These are phyloP conservation scores for Rossbeevera mucosa DNA, from an alignment of 768 basidiomycete genomes.

Conservation along the genomic window DNA sequence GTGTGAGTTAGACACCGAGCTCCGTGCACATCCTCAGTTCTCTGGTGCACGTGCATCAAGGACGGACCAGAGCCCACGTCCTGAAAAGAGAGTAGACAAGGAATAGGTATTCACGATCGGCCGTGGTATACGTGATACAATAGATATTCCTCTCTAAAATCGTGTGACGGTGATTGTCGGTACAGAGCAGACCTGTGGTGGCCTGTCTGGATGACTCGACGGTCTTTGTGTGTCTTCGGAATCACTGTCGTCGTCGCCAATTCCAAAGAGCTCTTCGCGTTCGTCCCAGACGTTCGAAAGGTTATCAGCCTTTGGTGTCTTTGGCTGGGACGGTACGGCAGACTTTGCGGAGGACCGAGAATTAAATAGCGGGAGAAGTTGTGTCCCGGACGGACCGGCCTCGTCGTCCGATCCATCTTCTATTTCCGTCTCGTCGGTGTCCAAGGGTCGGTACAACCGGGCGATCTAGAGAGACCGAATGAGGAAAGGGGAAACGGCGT, in stretches of 20 bases:
- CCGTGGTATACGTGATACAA: slow-evolving; percentile 26
- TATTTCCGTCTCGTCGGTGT: slow-evolving; percentile 43
- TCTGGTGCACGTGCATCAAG: neutral
- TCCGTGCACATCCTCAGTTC: slow-evolving; percentile 17
- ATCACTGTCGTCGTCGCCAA: slow-evolving; percentile 62
- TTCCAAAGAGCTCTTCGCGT: slow-evolving; percentile 67
- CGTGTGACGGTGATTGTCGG: slow-evolving; percentile 28
- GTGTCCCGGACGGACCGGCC: slow-evolving; percentile 42
- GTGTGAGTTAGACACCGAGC: slow-evolving; percentile 34
- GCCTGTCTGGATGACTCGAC: neutral
- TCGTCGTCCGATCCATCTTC: slow-evolving; percentile 45
- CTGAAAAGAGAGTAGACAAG: slow-evolving; percentile 2
- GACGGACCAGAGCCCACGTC: neutral
- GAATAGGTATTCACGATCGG: slow-evolving; percentile 14
- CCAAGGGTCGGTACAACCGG: slow-evolving; percentile 71
- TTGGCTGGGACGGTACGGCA: slow-evolving; percentile 25
- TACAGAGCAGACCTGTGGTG: slow-evolving; percentile 12
- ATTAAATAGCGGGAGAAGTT: slow-evolving; percentile 53
- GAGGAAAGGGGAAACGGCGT: neutral
- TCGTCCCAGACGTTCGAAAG: slow-evolving; percentile 73
- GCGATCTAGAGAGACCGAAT: slow-evolving; percentile 48
- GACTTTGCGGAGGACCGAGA: slow-evolving; percentile 17
- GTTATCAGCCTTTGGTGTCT: slow-evolving; percentile 31
- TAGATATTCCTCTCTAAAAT: slow-evolving; percentile 23
- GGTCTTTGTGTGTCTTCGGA: slow-evolving; percentile 37